Base-by-base conservation (phyloP, 768 basidiomycete genomes). In the Phlebiopsis gigantea region DNA sequence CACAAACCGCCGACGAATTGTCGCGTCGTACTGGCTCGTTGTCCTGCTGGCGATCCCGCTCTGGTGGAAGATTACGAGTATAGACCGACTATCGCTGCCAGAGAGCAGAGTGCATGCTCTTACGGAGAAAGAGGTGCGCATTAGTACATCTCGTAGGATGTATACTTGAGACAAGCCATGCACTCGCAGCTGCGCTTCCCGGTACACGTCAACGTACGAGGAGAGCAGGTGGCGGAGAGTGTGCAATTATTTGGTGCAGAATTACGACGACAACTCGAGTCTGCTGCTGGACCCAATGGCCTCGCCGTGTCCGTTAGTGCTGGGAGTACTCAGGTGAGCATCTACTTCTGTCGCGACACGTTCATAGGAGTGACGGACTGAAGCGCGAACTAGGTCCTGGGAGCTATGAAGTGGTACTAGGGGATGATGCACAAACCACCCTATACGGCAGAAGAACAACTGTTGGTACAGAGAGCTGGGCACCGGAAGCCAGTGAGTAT, bases 21-120 rank as follows among this genome's bases (percentile, higher is more conserved):
- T 95, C 57, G 69, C 76, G 4, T 80, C 89, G 0, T 97, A 95
- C 70, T 93, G 93, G 83, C 54, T 79, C 24, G 71, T 93, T 25
- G 78, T 97, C 31, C 61, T 96, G 30, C 72, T 92, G 6, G 87
- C 87, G 1, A 57, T 95, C 19, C 97, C 97, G 2, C 78, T 92
- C 48, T 99, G 97, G 97, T 98, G 93, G 93, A 78, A 77, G 50
- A 86, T 89, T 25, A 98, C 97, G 4, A 90, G 89, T 61, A 96
- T 98, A 26, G 81, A 94, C 65, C 82, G 95, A 25, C 76, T 89
- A 15, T 74, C 86, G 0, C 74, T 97, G 12, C 92, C 95, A 1
- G 73, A 77, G 7, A 69, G 72, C 43, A 79, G 81, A 21, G 84
- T 94, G 30, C 68, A 69, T 41, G 75, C 77, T 5, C 77, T 85